Conservation (phyloP, 2,329 filamentous ascomycete genomes). For the Fonsecaea nubica region DNA sequence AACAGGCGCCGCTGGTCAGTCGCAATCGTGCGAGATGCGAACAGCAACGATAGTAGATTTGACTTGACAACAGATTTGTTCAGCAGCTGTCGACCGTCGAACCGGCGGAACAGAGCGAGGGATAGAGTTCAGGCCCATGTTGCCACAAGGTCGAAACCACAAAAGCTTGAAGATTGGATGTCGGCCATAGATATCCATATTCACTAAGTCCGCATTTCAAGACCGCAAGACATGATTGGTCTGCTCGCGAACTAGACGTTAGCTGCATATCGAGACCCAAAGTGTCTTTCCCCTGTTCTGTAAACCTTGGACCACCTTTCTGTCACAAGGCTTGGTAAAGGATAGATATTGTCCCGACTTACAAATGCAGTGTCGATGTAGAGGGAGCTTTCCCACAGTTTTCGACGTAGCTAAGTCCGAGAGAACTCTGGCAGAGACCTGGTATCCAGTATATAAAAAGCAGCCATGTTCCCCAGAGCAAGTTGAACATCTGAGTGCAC, state of each 20-base stretch:
- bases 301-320: neutral
- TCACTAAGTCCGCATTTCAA: slow-evolving; percentile 9
- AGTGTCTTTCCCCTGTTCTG: neutral
- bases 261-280: slow-evolving; percentile 28
- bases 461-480: neutral
- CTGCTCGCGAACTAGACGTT: slow-evolving; percentile 31
- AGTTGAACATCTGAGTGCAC: neutral
- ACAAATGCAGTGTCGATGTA: neutral
- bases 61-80: neutral
- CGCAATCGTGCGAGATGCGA: neutral
- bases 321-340: neutral
- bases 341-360: neutral
- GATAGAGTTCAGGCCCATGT: neutral
- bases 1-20: neutral
- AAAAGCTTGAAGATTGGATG: neutral
- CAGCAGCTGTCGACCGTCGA: neutral
- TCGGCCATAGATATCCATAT: neutral
- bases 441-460: neutral
- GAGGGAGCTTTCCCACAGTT: neutral
- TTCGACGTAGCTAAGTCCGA: slow-evolving; percentile 17
- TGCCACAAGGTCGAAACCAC: neutral
- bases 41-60: neutral
- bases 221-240: slow-evolving; percentile 24
- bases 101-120: neutral
- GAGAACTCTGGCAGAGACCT: neutral